phyloP scores from a whole-genome alignment of 331 rosid species.

The Arachis monticola region DNA sequence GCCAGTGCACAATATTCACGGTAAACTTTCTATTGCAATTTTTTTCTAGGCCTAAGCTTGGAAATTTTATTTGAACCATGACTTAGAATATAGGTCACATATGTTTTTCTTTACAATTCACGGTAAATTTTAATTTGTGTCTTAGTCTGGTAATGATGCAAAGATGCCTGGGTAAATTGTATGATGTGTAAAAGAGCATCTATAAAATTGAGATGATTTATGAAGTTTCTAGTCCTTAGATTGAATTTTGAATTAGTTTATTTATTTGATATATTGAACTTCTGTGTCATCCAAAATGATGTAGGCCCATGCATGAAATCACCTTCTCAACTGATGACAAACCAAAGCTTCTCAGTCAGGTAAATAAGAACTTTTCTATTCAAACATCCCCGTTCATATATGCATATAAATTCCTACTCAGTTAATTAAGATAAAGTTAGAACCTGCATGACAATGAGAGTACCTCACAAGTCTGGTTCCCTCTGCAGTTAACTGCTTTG shows the following conservation, averaged over 20 bases:
- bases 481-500: conserved; percentile 88
- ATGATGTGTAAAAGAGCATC: neutral
- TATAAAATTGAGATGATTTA: conserved; percentile 28
- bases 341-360: conserved; percentile 98
- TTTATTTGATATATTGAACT: conserved; percentile 16
- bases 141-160: neutral
- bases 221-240: conserved; percentile 31
- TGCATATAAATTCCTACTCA: conserved; percentile 13
- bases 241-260: conserved; percentile 22
- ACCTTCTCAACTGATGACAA: conserved; percentile 94
- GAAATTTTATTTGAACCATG: conserved; percentile 29
- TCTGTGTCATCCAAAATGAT: conserved; percentile 48
- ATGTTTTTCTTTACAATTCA: conserved; percentile 25
- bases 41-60: conserved; percentile 27
- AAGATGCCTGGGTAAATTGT: conserved; percentile 29
- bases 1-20: conserved; percentile 57
- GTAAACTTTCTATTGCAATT: conserved; percentile 50
- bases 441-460: conserved; percentile 22
- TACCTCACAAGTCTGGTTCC: conserved; percentile 34
- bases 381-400: conserved; percentile 1
- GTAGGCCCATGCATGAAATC: conserved; percentile 99
- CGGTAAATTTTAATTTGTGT: conserved; percentile 31
- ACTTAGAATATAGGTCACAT: conserved; percentile 22
- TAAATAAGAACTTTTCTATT: conserved; percentile 42
- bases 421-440: conserved; percentile 18